phyloP scores from a whole-genome alignment of 176 grass and related monocot species.

The Musa itinerans region DNA sequence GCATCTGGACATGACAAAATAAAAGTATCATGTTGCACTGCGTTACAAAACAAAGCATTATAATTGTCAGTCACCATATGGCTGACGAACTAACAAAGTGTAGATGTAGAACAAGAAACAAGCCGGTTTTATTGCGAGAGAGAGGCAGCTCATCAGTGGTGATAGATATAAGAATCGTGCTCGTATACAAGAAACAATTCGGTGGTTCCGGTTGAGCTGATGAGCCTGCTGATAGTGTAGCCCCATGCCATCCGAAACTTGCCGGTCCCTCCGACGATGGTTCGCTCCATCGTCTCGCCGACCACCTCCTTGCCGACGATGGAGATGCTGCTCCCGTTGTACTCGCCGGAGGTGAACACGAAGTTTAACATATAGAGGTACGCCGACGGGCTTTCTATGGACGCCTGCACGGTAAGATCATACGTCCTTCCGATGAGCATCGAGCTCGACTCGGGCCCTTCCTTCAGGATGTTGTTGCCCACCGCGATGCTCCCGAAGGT shows the following conservation, averaged over 20 bases:
- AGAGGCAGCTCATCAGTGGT: background rate
- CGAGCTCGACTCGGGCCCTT: constrained; percentile 17
- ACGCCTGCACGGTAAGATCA: constrained; percentile 21
- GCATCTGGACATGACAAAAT: no score
- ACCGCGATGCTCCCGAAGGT: constrained; percentile 17
- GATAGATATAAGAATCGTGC: background rate
- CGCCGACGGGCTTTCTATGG: background rate
- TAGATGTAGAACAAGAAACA: no score
- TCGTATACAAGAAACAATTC: background rate
- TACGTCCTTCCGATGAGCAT: constrained; percentile 25
- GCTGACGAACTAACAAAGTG: no score
- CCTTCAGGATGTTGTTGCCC: constrained; percentile 23
- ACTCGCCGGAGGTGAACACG: constrained; percentile 10
- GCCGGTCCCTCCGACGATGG: constrained; percentile 34
- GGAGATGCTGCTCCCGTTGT: constrained; percentile 33
- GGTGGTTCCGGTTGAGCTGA: background rate
- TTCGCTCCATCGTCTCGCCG: constrained; percentile 23
- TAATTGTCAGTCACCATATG: no score
- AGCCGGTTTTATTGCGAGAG: no score
- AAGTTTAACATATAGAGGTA: constrained; percentile 23
- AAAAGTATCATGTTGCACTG: no score
- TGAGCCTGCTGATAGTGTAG: background rate
- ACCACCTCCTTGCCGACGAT: constrained; percentile 23
- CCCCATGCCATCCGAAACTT: constrained; percentile 25
- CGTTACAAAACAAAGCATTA: no score